Percentiles rank a stretch among this genome's conserved stretches.
These are phyloP conservation scores for Tolypocladium album DNA, from an alignment of 2,329 filamentous ascomycete species.

Conservation along the genomic window DNA sequence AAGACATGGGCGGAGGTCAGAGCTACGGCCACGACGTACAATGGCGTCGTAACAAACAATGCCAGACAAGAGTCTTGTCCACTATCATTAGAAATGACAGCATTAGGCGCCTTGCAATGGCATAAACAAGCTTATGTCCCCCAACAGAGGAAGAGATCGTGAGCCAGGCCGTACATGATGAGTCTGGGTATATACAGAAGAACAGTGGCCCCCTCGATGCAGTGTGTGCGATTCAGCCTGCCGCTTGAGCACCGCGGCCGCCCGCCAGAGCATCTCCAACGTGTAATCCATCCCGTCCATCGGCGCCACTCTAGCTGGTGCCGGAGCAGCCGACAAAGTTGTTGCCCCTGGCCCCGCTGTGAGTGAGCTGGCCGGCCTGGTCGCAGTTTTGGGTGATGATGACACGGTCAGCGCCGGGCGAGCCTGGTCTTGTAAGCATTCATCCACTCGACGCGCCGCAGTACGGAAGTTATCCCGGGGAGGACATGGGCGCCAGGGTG, in stretches of 20 bases:
- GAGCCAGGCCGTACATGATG: not conserved
- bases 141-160: not conserved
- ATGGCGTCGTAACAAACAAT: too few species aligned
- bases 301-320: conserved; percentile 4
- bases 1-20: too few species aligned
- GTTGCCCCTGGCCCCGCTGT: conserved; percentile 58
- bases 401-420: conserved; percentile 56
- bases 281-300: too few species aligned
- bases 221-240: not conserved
- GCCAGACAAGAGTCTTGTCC: too few species aligned
- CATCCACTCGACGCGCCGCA: not conserved
- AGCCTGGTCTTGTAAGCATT: conserved; percentile 10
- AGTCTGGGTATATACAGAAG: not conserved
- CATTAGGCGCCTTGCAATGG: not conserved
- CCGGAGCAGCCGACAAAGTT: conserved; percentile 52
- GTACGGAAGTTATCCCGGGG: too few species aligned
- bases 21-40: too few species aligned
- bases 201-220: not conserved
- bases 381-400: conserved; percentile 43
- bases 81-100: not conserved
- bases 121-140: not conserved
- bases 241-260: too few species aligned
- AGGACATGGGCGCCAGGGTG: too few species aligned
- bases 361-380: conserved; percentile 56
- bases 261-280: too few species aligned